Evolutionary conservation across 2,329 filamentous ascomycete species (phyloP).

Genomic region (Proliferodiscus dingleyae): DNA sequence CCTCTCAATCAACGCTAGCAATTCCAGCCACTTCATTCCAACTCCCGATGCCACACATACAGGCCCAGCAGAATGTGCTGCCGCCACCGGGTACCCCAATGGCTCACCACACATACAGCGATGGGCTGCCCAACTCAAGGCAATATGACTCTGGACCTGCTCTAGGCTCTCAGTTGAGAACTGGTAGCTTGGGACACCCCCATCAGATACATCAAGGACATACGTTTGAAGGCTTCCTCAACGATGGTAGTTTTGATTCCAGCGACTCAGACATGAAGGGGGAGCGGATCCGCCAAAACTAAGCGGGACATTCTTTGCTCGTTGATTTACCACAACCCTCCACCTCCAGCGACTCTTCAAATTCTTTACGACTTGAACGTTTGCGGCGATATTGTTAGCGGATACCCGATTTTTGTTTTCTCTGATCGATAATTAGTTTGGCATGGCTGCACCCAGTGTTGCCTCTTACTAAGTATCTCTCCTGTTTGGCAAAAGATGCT

Average conservation of each 20-base stretch:
- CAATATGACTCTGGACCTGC: conserved; percentile 14
- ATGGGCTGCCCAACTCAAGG: conserved; percentile 11
- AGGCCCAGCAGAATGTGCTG: conserved; percentile 13
- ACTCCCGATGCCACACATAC: conserved; percentile 13
- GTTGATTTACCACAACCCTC: no score
- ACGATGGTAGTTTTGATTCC: not conserved
- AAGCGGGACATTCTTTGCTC: no score
- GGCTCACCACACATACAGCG: conserved; percentile 6
- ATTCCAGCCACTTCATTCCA: conserved; percentile 12
- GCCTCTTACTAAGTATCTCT: not conserved
- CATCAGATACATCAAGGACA: conserved; percentile 8
- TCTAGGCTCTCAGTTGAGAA: conserved; percentile 13
- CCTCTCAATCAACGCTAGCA: conserved; percentile 18
- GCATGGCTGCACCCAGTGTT: not conserved
- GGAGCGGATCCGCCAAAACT: conserved; percentile 1
- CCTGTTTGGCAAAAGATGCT: not conserved
- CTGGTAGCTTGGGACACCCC: conserved; percentile 19
- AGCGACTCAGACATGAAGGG: conserved; percentile 5
- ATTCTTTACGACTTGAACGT: no score
- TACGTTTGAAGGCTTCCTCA: conserved; percentile 2
- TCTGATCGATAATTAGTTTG: not conserved
- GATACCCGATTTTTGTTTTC: not conserved
- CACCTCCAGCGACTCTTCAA: no score
- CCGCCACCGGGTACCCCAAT: conserved; percentile 9
- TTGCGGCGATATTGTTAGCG: not conserved